phyloP scores from a whole-genome alignment of 1,284 basidiomycete genomes.

The Puccinia sorghi region DNA sequence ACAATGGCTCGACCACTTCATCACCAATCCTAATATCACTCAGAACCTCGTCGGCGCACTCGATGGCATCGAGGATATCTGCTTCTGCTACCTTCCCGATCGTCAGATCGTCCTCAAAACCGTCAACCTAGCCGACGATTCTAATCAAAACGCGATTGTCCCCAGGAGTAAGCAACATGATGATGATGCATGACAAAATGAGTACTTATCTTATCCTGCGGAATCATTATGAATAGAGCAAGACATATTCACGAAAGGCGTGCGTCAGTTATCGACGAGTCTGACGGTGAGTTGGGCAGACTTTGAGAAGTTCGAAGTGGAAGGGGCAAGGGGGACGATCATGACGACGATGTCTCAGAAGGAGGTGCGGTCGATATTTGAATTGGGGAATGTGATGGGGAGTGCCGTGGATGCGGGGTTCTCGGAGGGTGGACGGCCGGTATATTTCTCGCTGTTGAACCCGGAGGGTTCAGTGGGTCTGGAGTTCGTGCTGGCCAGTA shows the following conservation, averaged over 20 bases:
- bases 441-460: conserved; percentile 44
- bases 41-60: conserved; percentile 34
- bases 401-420: conserved; percentile 41
- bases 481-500: conserved; percentile 44
- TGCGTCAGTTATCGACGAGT: conserved; percentile 27
- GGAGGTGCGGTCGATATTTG: conserved; percentile 43
- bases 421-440: conserved; percentile 32
- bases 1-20: conserved; percentile 48
- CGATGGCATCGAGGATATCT: conserved; percentile 36
- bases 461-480: conserved; percentile 8
- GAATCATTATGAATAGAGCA: background rate
- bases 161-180: conserved; percentile 18
- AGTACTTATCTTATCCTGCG: background rate
- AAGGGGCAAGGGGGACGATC: background rate
- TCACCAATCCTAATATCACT: conserved; percentile 37
- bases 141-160: background rate
- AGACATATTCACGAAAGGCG: conserved; percentile 43
- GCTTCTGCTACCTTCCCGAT: conserved; percentile 39
- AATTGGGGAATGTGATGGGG: conserved; percentile 31
- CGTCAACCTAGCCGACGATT: conserved; percentile 30
- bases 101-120: conserved; percentile 30
- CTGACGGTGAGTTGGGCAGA: conserved; percentile 28
- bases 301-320: conserved; percentile 36
- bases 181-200: background rate
- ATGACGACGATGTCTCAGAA: conserved; percentile 38